Evolutionary conservation across 2,329 filamentous ascomycete genomes (phyloP).

Genomic region (Colletotrichum viniferum): DNA sequence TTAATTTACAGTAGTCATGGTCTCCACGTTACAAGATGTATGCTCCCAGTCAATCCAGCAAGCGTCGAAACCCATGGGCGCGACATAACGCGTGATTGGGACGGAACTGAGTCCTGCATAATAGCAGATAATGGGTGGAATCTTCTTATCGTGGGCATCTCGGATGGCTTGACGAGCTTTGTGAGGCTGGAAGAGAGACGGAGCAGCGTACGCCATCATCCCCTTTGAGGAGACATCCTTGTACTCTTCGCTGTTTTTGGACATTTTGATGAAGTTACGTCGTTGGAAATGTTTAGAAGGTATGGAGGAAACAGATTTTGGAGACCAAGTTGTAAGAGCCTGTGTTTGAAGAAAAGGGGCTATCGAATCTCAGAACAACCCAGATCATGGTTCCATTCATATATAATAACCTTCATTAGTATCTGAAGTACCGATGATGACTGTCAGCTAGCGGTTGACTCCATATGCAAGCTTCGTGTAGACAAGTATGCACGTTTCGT

Average conservation of each 20-base stretch:
- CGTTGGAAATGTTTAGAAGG: neutral
- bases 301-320: neutral
- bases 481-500: neutral
- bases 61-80: conserved; percentile 46
- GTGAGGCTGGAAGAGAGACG: conserved; percentile 51
- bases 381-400: neutral
- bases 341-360: neutral
- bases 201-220: conserved; percentile 46
- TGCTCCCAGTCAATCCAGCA: conserved; percentile 56
- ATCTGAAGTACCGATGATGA: neutral
- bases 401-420: neutral
- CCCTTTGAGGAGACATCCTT: conserved; percentile 6
- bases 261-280: neutral
- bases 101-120: conserved; percentile 44
- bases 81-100: conserved; percentile 42
- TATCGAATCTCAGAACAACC: neutral
- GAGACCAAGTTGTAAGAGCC: neutral
- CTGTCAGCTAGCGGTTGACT: neutral
- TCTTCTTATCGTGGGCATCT: conserved; percentile 49
- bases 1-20: conserved; percentile 41
- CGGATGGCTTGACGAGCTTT: conserved; percentile 46
- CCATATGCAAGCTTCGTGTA: neutral
- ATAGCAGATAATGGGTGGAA: conserved; percentile 44
- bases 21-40: conserved; percentile 47
- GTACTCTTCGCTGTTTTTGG: conserved; percentile 6